Percentiles rank a stretch among this genome's conserved stretches.
Conservation (phyloP, 306 rosid species). For the Trichosanthes cucumerina region DNA sequence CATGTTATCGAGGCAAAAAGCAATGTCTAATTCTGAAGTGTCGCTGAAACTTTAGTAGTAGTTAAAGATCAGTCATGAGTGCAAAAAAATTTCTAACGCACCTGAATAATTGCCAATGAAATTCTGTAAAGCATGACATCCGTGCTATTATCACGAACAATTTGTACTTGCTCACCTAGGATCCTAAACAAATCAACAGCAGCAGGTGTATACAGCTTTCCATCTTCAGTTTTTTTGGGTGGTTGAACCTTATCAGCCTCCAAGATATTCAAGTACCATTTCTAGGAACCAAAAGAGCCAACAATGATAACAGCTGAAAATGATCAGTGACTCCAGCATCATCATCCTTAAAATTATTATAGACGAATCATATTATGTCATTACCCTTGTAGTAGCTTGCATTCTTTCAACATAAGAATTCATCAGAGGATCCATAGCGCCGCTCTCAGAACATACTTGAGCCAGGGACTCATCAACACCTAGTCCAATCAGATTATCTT, state of each 20-base stretch:
- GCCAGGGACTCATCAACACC: conserved; percentile 94
- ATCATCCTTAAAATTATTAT: conserved; percentile 8
- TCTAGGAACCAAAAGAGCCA: conserved; percentile 34
- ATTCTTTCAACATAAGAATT: conserved; percentile 93
- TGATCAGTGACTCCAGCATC: conserved; percentile 6
- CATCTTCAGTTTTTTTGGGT: conserved; percentile 94
- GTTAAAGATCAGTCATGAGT: conserved; percentile 2
- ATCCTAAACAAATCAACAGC: conserved; percentile 97
- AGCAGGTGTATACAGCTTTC: conserved; percentile 94
- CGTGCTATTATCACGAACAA: conserved; percentile 94
- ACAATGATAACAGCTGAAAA: conserved; percentile 9
- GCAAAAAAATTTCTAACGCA: conserved; percentile 7
- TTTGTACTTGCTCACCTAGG: conserved; percentile 96
- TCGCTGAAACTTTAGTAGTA: background rate
- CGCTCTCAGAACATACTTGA: conserved; percentile 98
- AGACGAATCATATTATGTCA: conserved; percentile 1
- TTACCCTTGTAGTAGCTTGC: conserved; percentile 97
- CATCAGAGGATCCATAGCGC: conserved; percentile 99
- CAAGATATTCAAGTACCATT: conserved; percentile 97
- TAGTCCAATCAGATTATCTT: conserved; percentile 78
- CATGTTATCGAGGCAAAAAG: background rate
- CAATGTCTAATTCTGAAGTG: background rate
- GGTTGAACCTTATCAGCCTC: conserved; percentile 95
- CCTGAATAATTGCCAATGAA: conserved; percentile 95
- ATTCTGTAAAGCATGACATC: conserved; percentile 93